Conservation (phyloP, 2,329 filamentous ascomycete species). For the Trichoderma asperellum region DNA sequence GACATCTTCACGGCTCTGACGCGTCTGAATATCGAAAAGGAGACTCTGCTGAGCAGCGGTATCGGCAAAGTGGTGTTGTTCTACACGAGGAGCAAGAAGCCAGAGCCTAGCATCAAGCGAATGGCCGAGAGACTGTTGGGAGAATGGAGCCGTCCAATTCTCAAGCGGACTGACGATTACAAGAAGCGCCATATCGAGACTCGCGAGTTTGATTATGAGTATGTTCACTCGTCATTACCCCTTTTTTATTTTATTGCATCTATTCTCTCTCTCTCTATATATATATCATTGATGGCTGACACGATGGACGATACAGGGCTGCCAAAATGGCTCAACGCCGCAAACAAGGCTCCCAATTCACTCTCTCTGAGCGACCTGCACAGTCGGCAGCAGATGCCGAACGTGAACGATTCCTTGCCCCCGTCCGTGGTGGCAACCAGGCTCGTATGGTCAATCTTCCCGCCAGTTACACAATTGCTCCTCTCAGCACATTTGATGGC, state of each 20-base stretch:
- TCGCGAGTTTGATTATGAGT: constrained; percentile 67
- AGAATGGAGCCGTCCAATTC: constrained; percentile 93
- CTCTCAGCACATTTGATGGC: constrained; percentile 64
- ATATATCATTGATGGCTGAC: constrained; percentile 22
- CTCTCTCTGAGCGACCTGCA: constrained; percentile 55
- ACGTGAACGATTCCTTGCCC: constrained; percentile 61
- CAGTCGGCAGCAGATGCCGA: constrained; percentile 54
- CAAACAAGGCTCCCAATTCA: constrained; percentile 54
- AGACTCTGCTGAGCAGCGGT: constrained; percentile 83
- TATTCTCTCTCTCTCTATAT: neutral
- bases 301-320: constrained; percentile 45
- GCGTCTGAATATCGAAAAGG: constrained; percentile 86
- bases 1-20: constrained; percentile 84
- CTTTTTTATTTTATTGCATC: neutral
- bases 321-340: constrained; percentile 58
- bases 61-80: constrained; percentile 97
- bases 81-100: constrained; percentile 93
- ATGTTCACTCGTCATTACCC: constrained; percentile 39
- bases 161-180: constrained; percentile 93
- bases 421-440: constrained; percentile 58
- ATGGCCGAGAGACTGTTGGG: constrained; percentile 90
- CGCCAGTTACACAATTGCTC: constrained; percentile 62
- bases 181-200: constrained; percentile 76
- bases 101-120: constrained; percentile 86
- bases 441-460: constrained; percentile 60